Evolutionary conservation across 164 flowering plant species (phyloP).

Genomic region (Piper longum): DNA sequence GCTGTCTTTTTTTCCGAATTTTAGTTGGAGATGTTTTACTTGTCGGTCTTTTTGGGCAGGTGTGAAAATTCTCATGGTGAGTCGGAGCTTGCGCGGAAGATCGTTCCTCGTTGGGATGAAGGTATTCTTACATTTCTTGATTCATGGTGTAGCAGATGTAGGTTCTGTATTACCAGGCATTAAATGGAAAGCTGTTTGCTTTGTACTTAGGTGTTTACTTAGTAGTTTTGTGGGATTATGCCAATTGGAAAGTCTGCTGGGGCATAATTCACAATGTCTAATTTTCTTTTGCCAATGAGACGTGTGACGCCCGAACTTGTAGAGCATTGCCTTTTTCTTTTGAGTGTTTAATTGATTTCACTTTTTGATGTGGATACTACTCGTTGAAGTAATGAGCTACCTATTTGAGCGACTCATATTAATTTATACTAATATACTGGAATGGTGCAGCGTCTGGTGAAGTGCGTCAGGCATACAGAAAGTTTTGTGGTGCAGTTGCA

Average conservation of each 20-base stretch:
- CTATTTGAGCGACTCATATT: neutral
- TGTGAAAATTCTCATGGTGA: slow-evolving; percentile 37
- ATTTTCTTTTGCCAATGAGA: too few relatives aligned
- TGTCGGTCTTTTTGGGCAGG: slow-evolving; percentile 14
- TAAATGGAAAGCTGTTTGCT: too few relatives aligned
- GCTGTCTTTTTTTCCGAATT: too few relatives aligned
- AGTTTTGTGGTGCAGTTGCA: slow-evolving; percentile 58
- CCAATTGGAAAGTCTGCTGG: too few relatives aligned
- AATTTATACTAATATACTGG: neutral
- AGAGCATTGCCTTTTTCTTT: too few relatives aligned
- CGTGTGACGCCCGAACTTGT: too few relatives aligned
- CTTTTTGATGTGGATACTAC: neutral
- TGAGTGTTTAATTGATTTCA: too few relatives aligned
- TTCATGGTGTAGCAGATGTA: neutral
- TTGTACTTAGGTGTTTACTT: too few relatives aligned
- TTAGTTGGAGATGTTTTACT: neutral
- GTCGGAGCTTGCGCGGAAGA: slow-evolving; percentile 63
- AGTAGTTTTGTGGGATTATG: too few relatives aligned
- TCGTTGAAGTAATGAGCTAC: neutral
- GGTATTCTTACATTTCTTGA: slow-evolving; percentile 22
- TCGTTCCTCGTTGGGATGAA: slow-evolving; percentile 71
- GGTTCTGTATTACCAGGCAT: too few relatives aligned
- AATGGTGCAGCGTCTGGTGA: slow-evolving; percentile 48
- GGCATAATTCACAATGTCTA: too few relatives aligned
- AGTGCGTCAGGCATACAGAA: slow-evolving; percentile 63